These are phyloP conservation scores for Cyclostephanos invisitatus DNA, from an alignment of 108 stramenopile species.

Conservation along the genomic window DNA sequence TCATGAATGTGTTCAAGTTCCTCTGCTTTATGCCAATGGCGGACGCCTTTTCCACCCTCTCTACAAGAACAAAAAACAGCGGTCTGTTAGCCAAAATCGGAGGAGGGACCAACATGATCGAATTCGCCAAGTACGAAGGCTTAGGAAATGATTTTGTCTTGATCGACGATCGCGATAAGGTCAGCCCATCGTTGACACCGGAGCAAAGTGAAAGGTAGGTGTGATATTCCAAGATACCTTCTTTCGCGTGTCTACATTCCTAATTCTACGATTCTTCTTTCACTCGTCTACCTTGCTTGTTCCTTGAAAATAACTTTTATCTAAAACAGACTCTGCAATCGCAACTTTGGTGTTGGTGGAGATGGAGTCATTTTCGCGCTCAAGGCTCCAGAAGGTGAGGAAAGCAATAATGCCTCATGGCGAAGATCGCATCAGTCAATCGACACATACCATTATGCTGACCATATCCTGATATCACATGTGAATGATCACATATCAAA, in stretches of 20 bases:
- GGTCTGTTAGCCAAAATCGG: slow-evolving; percentile 26
- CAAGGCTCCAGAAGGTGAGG: slow-evolving; percentile 67
- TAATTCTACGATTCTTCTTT: slow-evolving; percentile 3
- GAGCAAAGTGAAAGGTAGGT: slow-evolving; percentile 69
- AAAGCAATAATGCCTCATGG: not conserved
- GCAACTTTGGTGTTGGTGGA: slow-evolving; percentile 95
- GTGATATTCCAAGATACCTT: not conserved
- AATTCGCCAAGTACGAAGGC: slow-evolving; percentile 97
- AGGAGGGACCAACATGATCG: slow-evolving; percentile 31
- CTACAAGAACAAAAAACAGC: not conserved
- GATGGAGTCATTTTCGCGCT: slow-evolving; percentile 98
- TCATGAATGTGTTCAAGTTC: slow-evolving; percentile 18
- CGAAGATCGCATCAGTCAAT: not conserved
- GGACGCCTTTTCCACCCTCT: slow-evolving; percentile 16
- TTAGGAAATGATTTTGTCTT: slow-evolving; percentile 99
- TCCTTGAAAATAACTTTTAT: not conserved
- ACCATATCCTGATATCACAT: not conserved
- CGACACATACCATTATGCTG: not conserved
- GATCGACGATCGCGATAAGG: slow-evolving; percentile 89
- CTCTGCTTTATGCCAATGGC: slow-evolving; percentile 22
- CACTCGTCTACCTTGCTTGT: not conserved
- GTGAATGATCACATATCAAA: not conserved
- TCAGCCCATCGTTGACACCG: slow-evolving; percentile 80
- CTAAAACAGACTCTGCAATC: slow-evolving; percentile 69
- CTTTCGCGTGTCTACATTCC: not conserved